Percentiles rank a stretch among this genome's conserved stretches.
Evolutionary conservation across 2,329 filamentous ascomycete species (phyloP).

Genomic region (Periconia sp.): DNA sequence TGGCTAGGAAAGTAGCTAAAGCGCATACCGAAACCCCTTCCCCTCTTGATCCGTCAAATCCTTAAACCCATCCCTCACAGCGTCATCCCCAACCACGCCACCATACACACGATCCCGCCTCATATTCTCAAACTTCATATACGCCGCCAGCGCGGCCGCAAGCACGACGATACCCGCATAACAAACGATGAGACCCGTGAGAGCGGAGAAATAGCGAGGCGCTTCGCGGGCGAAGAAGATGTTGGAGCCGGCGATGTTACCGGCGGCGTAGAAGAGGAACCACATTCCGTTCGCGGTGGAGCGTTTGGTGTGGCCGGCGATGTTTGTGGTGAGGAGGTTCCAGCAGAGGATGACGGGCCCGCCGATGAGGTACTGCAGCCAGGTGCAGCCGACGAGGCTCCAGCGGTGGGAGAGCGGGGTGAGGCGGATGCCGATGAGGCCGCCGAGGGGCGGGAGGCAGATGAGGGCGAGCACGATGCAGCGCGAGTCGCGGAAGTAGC

Average conservation of each 20-base stretch:
- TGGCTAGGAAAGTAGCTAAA: conserved; percentile 15
- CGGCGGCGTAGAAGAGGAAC: conserved; percentile 53
- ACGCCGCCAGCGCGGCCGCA: conserved; percentile 22
- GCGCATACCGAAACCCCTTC: conserved; percentile 38
- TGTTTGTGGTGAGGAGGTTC: conserved; percentile 50
- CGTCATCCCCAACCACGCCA: conserved; percentile 30
- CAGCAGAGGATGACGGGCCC: conserved; percentile 55
- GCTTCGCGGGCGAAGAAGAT: conserved; percentile 50
- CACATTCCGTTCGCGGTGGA: conserved; percentile 53
- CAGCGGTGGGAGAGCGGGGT: conserved; percentile 50
- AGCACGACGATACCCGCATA: conserved; percentile 48
- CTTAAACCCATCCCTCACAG: conserved; percentile 36
- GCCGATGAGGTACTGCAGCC: conserved; percentile 55
- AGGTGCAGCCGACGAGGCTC: conserved; percentile 55
- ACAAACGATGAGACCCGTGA: conserved; percentile 47
- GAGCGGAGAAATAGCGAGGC: conserved; percentile 49
- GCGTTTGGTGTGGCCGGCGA: conserved; percentile 56
- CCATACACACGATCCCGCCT: conserved; percentile 31
- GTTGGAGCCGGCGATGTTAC: conserved; percentile 53
- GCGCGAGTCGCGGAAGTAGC: conserved; percentile 31
- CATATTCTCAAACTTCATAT: conserved; percentile 39
- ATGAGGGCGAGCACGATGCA: conserved; percentile 41
- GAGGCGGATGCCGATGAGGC: conserved; percentile 52
- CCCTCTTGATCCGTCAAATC: conserved; percentile 38
- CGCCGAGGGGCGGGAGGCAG: conserved; percentile 51